A percentile compares a stretch with the other conserved stretches of the same genome.
Conservation (phyloP, 805 yeast species). For the Kluyveromyces aestuarii region DNA sequence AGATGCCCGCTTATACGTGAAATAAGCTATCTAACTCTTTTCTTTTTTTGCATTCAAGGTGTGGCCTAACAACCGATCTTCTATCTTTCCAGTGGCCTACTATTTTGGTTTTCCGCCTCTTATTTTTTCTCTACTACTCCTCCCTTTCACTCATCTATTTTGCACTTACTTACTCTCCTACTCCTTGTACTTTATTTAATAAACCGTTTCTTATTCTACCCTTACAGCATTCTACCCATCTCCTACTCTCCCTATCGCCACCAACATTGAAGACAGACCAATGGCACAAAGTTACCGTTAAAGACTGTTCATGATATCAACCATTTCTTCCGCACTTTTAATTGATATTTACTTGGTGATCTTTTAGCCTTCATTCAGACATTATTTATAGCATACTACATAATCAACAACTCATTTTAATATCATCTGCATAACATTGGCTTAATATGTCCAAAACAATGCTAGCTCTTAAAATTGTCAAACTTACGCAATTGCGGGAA, state of each 20-base stretch:
- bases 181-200: conserved; percentile 4
- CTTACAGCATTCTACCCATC: not conserved
- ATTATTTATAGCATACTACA: not conserved
- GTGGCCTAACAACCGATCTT: not conserved
- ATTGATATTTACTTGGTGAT: too few relatives aligned
- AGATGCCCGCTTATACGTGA: not conserved
- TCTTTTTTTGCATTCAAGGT: not conserved
- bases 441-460: not conserved
- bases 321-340: too few relatives aligned
- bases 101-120: conserved; percentile 4
- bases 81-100: not conserved
- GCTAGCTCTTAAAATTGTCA: not conserved
- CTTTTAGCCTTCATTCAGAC: not conserved
- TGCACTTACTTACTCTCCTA: conserved; percentile 1
- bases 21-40: not conserved
- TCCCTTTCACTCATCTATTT: conserved; percentile 1
- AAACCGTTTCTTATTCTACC: not conserved
- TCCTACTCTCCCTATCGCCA: not conserved
- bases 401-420: too few relatives aligned
- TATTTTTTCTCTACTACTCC: not conserved
- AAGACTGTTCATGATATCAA: too few relatives aligned
- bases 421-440: not conserved
- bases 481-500: not conserved
- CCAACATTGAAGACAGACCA: not conserved
- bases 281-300: not conserved